Percentiles rank a stretch among this genome's conserved stretches.
These are phyloP conservation scores for Lithohypha guttulata DNA, from an alignment of 2,329 filamentous ascomycete species.

Conservation along the genomic window DNA sequence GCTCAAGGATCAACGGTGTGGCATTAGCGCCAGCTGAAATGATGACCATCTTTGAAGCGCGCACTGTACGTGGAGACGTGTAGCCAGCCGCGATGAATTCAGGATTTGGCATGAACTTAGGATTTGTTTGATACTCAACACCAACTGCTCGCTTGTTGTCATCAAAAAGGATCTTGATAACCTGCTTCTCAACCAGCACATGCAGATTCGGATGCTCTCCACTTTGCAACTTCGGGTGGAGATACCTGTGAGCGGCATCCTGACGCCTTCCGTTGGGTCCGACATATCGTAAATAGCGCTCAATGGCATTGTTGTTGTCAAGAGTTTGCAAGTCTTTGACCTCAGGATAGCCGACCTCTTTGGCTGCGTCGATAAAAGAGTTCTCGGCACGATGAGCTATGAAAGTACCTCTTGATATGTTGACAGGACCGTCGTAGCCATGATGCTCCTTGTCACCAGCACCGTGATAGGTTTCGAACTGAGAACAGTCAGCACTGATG, in stretches of 20 bases:
- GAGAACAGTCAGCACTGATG: slow-evolving; percentile 1
- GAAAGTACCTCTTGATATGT: slow-evolving; percentile 44
- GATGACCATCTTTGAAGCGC: slow-evolving; percentile 43
- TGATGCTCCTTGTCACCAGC: slow-evolving; percentile 37
- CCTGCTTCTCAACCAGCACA: slow-evolving; percentile 46
- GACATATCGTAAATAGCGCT: slow-evolving; percentile 42
- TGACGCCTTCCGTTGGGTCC: slow-evolving; percentile 44
- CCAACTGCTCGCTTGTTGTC: slow-evolving; percentile 45
- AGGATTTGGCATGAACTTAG: slow-evolving; percentile 28
- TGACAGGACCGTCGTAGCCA: slow-evolving; percentile 45
- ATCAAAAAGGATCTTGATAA: slow-evolving; percentile 46
- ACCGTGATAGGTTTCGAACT: slow-evolving; percentile 48
- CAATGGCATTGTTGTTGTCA: slow-evolving; percentile 28
- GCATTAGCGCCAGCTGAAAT: slow-evolving; percentile 34
- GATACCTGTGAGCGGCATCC: slow-evolving; percentile 46
- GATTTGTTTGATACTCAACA: slow-evolving; percentile 45
- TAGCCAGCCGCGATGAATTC: slow-evolving; percentile 2
- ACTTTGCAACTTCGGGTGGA: slow-evolving; percentile 42
- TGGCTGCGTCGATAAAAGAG: slow-evolving; percentile 41
- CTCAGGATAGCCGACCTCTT: slow-evolving; percentile 40
- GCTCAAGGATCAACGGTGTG: slow-evolving; percentile 37
- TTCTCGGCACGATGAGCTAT: slow-evolving; percentile 32
- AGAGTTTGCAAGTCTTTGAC: slow-evolving; percentile 46
- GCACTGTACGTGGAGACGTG: slow-evolving; percentile 27
- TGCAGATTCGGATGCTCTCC: slow-evolving; percentile 48